Conservation (phyloP, 352 stramenopile genomes). For the Pythium oligandrum region DNA sequence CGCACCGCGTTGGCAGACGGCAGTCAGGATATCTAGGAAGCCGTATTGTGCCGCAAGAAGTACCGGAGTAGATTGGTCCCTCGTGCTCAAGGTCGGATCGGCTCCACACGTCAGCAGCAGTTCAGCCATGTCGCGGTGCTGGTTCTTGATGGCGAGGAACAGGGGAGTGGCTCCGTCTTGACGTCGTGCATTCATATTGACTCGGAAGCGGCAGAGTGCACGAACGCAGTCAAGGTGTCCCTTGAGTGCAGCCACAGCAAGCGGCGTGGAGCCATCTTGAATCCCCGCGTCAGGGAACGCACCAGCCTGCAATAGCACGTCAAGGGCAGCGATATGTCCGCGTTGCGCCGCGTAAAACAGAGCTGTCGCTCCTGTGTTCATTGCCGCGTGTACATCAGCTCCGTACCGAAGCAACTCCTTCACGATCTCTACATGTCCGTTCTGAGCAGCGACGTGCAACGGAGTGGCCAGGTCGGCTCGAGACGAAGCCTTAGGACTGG, state of each 20-base stretch:
- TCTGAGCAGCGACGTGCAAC: conserved; percentile 60
- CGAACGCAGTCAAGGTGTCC: conserved; percentile 8
- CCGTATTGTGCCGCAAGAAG: conserved; percentile 13
- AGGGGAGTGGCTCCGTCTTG: conserved; percentile 80
- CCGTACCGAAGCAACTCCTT: conserved; percentile 6
- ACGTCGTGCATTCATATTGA: conserved; percentile 9
- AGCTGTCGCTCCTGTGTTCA: conserved; percentile 8
- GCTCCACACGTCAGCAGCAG: conserved; percentile 31
- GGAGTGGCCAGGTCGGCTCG: conserved; percentile 6
- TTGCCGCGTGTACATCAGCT: conserved; percentile 14
- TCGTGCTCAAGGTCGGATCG: conserved; percentile 2
- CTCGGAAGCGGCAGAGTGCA: conserved; percentile 2
- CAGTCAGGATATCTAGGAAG: conserved; percentile 3
- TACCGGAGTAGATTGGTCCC: conserved; percentile 6
- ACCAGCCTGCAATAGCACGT: conserved; percentile 22
- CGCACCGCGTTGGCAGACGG: conserved; percentile 13
- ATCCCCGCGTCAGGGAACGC: conserved; percentile 1
- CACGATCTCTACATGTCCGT: conserved; percentile 28
- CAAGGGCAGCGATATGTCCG: conserved; percentile 5
- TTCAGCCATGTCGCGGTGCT: conserved; percentile 64
- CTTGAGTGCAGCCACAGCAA: conserved; percentile 5
- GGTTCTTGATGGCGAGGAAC: conserved; percentile 79
- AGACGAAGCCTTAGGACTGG: conserved; percentile 3
- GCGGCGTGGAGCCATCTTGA: conserved; percentile 9
- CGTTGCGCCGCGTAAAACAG: conserved; percentile 13